These are phyloP conservation scores for Penicillium paneum DNA, from an alignment of 2,329 filamentous ascomycete genomes.

Conservation along the genomic window DNA sequence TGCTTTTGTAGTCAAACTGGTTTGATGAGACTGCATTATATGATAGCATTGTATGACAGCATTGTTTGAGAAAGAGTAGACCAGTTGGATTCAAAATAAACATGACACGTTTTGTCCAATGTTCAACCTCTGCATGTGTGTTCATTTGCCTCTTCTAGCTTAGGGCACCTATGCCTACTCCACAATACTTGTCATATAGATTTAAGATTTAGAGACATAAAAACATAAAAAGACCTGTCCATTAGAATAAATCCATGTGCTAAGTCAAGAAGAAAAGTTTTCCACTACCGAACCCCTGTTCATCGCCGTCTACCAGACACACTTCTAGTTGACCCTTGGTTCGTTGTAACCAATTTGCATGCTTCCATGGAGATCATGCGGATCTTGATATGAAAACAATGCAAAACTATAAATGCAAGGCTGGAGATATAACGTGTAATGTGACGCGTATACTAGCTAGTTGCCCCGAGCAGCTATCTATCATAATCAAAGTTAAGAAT, in stretches of 20 bases:
- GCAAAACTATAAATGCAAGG: neutral
- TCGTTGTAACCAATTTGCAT: neutral
- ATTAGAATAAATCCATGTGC: neutral
- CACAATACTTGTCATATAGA: neutral
- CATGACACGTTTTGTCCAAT: neutral
- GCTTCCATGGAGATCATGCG: neutral
- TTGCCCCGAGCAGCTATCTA: neutral
- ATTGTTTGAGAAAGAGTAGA: neutral
- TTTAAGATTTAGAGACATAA: neutral
- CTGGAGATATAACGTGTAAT: too few relatives aligned
- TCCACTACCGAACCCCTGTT: neutral
- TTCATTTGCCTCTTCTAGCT: neutral
- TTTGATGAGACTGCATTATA: neutral
- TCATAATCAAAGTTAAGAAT: neutral
- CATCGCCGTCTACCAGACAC: neutral
- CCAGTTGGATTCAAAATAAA: neutral
- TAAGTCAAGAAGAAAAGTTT: neutral
- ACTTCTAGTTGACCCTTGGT: neutral
- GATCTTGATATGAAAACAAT: neutral
- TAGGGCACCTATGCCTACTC: neutral
- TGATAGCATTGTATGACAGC: neutral
- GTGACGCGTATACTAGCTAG: neutral
- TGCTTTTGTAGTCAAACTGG: neutral
- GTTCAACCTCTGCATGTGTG: neutral
- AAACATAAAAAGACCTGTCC: too few relatives aligned